Base-by-base conservation (phyloP, 2,329 filamentous ascomycete species). In the Sporothrix protearum region DNA sequence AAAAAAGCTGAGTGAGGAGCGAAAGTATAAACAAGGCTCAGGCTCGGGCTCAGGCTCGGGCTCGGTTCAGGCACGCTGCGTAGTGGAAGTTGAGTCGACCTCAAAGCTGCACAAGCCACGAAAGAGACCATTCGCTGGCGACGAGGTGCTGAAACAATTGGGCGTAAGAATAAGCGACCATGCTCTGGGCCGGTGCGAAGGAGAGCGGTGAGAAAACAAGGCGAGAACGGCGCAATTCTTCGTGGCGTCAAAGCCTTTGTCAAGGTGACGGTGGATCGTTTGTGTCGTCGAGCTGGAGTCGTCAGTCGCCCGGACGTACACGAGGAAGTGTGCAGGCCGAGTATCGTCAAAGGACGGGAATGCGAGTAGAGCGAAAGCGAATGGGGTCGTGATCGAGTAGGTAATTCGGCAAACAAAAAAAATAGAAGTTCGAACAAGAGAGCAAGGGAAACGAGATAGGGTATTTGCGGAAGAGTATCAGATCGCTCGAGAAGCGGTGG, bases 131-230 rank as follows among this genome's bases (percentile, higher is more conserved):
- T 42, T 51, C 28, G 70, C 61, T 51, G 51, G 63, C 51, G 55
- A 69, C 36, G 22, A 67, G 36, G 69, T 45, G 63, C 69, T 36
- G 51, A 61, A 59, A 25, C 53, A 53, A 49, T 69, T 69, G 53
- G 53, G 42, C 53, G 53, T 28, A 25, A 30, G 16, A 25, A 57
- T 39, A 47, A 30, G n/a, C 39, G n/a, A 49, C 42, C 53, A 69
- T 69, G 53, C 42, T 69, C 68, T 36, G 2, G 19, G 25, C 14
- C 36, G 28, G 33, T 42, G 53, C 33, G 16, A 39, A 33, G 22
- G 14, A 57, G 10, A 57, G 68, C 19, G 36, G 28, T 30, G 42
- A 49, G 25, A 16, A 39, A 49, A 49, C 39, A 42, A 57, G 51
- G 36, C 53, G 39, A 47, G 14, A 36, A 19, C 53, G 19, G 42